Evolutionary conservation across 148 eudicot genomes (phyloP), one percentile per base, ranked within the genome.

Genomic region (Pouteria glomerata): DNA sequence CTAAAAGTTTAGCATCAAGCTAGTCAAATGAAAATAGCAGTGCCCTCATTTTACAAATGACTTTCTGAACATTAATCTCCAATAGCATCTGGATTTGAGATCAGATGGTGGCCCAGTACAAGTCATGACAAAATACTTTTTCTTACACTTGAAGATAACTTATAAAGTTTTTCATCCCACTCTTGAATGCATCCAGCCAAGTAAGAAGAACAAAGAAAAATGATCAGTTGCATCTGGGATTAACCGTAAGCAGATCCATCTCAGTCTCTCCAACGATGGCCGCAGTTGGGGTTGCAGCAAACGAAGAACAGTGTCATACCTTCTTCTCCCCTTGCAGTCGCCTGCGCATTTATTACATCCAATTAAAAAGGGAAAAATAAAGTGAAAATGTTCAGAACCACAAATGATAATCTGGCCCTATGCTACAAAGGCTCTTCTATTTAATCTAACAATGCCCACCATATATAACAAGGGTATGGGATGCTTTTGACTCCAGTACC

Each of bases 301-400:
- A 91, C 94, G 41, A 89, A 91, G 87, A 89, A 91, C 73, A 91
- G 74, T 3, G 91, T 89, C 97, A 93, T 89, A 75, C 97, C 96
- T 76, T 89, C 96, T 76, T 92, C 97, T 58, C 97, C 97, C 68
- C 97, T 85, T 3, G 91, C 86, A 65, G 96, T 86, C 39, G 97
- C 96, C 97, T 92, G 86, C 55, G 65, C 19, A 66, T 42, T 62
- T 64, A 23, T 2, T 26, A 5, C 68, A 24, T 34, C 8, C 10
- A 26, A 42, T 14, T 3, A 6, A 42, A 64, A 57, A 37, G 16
- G 21, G 27, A 29, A 23, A 10, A 39, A 39, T 0, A 39, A 39
- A 39, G n/a, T n/a, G n/a, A n/a, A n/a, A n/a, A n/a, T n/a, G 7
- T 48, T 45, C 58, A 30, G 34, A 33, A 31, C 14, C 30, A 71